Percentiles rank a stretch among this genome's conserved stretches.
These are phyloP conservation scores for Marasmius oreades DNA, from an alignment of 1,284 basidiomycete genomes.

Conservation along the genomic window DNA sequence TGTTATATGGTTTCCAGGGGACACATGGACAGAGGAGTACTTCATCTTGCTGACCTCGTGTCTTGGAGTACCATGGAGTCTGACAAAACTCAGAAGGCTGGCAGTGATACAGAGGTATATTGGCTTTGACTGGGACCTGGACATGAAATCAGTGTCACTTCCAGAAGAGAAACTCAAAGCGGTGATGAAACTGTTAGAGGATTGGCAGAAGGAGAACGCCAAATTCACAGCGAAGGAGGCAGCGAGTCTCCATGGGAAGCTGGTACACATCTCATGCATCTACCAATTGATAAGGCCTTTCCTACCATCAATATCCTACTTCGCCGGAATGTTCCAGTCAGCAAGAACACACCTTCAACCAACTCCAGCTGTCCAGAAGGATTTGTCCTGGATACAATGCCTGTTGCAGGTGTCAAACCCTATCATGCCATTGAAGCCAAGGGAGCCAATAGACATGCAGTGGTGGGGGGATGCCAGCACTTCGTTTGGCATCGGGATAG, in stretches of 20 bases:
- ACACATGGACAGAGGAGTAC: slow-evolving; percentile 25
- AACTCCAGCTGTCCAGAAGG: slow-evolving; percentile 11
- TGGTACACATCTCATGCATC: slow-evolving; percentile 30
- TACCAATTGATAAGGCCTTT: slow-evolving; percentile 30
- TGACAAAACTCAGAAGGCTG: slow-evolving; percentile 24
- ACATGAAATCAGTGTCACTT: slow-evolving; percentile 21
- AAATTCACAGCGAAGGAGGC: slow-evolving; percentile 24
- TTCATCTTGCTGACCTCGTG: slow-evolving; percentile 25
- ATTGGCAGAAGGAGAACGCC: slow-evolving; percentile 16
- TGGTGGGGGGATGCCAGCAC: slow-evolving; percentile 40
- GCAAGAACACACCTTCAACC: slow-evolving; percentile 10
- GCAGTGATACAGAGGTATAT: slow-evolving; percentile 27
- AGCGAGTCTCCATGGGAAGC: slow-evolving; percentile 30
- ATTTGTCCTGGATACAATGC: slow-evolving; percentile 20
- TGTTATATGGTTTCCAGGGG: slow-evolving; percentile 23
- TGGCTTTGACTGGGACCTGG: slow-evolving; percentile 35
- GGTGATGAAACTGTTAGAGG: slow-evolving; percentile 10
- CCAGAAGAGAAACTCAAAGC: slow-evolving; percentile 26
- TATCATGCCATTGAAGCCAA: slow-evolving; percentile 16
- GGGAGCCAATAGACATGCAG: slow-evolving; percentile 21
- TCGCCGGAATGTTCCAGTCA: slow-evolving; percentile 20
- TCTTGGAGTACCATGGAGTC: slow-evolving; percentile 32
- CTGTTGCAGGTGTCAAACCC: slow-evolving; percentile 21
- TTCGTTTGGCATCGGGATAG: slow-evolving; percentile 35
- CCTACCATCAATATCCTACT: slow-evolving; percentile 20